Evolutionary conservation across 805 yeast species (phyloP), one percentile per base, ranked within the genome.

Genomic region (Candida patagonica): DNA sequence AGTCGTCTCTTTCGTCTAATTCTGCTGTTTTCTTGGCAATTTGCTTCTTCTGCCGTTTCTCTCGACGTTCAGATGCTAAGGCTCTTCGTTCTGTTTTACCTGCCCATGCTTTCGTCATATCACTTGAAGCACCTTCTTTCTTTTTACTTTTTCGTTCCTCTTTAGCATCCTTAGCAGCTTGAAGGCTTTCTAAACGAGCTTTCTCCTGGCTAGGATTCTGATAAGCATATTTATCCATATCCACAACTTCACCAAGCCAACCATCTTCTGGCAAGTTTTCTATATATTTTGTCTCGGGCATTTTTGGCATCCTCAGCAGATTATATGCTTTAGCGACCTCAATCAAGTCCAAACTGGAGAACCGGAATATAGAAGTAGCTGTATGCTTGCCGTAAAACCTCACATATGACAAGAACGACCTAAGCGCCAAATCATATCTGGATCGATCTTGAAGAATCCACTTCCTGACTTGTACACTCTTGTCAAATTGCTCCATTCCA

Each of bases 311-410:
- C 49, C 96, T 69, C 31, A 84, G 60, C 2, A 92, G 60, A 1
- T 96, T 95, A 58, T 82, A 87, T 65, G 83, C 68, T 47, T 67
- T 71, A 1, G 92, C 95, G 6, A 82, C 47, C 0, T 79, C 81
- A 20, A 78, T 56, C 50, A 81, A 81, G 56, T 89, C 94, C 41
- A 92, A 61, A 6, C 75, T 61, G 37, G 72, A 72, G 19, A 84
- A 51, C 46, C 97, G 67, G 65, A 92, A 92, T 13, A 92, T 89
- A 0, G 96, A 87, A 4, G 80, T 66, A 0, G 96, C 94, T 9
- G 80, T 61, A 60, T 92, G 99, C 55, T 87, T 88, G 10, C 87
- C 74, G 56, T 92, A 92, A 55, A 83, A 83, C 42, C 82, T 71
- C 2, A 86, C 71, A 54, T 78, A 89, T 1, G 87, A 87, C 27